phyloP scores from a whole-genome alignment of 2,329 filamentous ascomycete genomes.

The Sporothrix pallida region DNA sequence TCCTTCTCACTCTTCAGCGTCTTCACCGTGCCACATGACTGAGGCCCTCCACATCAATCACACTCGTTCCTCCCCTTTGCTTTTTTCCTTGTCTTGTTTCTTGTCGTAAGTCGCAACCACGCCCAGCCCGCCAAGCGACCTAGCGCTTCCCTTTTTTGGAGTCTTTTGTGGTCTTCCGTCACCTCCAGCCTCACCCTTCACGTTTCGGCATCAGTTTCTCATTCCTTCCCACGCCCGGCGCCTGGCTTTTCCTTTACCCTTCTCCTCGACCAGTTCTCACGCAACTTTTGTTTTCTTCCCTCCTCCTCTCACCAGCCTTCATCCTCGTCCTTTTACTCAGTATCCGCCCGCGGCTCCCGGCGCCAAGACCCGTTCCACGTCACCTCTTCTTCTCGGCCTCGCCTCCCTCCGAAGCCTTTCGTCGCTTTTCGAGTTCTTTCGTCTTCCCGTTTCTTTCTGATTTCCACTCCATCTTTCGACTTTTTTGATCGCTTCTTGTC shows the following conservation, averaged over 20 bases:
- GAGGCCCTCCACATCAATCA: background rate
- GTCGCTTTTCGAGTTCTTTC: too few relatives aligned
- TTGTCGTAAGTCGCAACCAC: constrained; percentile 11
- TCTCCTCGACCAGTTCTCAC: background rate
- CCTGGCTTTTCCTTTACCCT: background rate
- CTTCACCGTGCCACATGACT: constrained; percentile 9
- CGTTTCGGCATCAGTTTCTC: constrained; percentile 33
- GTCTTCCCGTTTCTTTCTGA: background rate
- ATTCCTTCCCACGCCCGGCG: constrained; percentile 32
- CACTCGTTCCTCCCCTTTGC: constrained; percentile 4
- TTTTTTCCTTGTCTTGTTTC: background rate
- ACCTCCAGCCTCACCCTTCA: constrained; percentile 6
- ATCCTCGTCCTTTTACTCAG: background rate
- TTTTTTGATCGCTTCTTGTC: background rate
- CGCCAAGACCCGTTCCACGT: constrained; percentile 29
- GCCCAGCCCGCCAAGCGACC: constrained; percentile 28
- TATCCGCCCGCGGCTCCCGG: background rate
- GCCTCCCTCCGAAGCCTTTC: background rate
- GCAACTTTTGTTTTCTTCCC: background rate
- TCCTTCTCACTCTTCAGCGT: constrained; percentile 11
- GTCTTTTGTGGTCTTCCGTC: constrained; percentile 1
- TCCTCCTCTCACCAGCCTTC: background rate
- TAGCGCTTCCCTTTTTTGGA: constrained; percentile 22
- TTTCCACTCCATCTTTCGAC: background rate
- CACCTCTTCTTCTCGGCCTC: constrained; percentile 11